These are phyloP conservation scores for Apodospora peruviana DNA, from an alignment of 495 filamentous ascomycete genomes.

Conservation along the genomic window DNA sequence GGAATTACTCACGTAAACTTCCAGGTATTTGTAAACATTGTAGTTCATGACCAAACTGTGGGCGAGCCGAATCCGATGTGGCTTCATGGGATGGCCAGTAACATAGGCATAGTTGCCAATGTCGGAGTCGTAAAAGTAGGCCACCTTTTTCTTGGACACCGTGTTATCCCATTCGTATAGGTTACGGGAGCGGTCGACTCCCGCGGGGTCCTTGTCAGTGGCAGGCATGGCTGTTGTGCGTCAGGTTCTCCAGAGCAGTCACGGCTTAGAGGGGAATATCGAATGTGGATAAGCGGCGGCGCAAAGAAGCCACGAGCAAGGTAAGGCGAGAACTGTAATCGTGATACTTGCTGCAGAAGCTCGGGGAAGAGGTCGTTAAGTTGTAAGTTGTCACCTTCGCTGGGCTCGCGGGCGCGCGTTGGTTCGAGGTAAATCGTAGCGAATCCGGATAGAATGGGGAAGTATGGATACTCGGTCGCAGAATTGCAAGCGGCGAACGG, in stretches of 20 bases:
- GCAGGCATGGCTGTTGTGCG: slow-evolving; percentile 16
- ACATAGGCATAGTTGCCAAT: slow-evolving; percentile 97
- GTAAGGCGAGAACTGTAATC: too few relatives aligned
- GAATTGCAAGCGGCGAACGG: neutral
- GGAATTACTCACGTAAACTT: slow-evolving; percentile 83
- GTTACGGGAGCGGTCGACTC: slow-evolving; percentile 27
- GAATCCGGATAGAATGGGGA: too few relatives aligned
- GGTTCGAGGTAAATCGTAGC: too few relatives aligned
- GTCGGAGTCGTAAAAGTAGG: slow-evolving; percentile 97
- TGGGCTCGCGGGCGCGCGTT: too few relatives aligned
- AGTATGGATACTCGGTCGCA: neutral
- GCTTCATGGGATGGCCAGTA: slow-evolving; percentile 98
- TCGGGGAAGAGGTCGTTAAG: too few relatives aligned
- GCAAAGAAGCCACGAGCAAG: too few relatives aligned
- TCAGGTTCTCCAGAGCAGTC: neutral
- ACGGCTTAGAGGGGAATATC: neutral
- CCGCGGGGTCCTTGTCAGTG: slow-evolving; percentile 22
- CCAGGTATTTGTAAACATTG: slow-evolving; percentile 95
- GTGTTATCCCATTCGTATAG: slow-evolving; percentile 25
- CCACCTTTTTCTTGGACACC: slow-evolving; percentile 66
- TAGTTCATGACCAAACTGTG: slow-evolving; percentile 99
- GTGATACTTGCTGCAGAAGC: too few relatives aligned
- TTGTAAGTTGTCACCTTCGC: too few relatives aligned
- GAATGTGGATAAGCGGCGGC: too few relatives aligned
- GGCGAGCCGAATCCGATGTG: slow-evolving; percentile 93